phyloP scores from a whole-genome alignment of 2,329 filamentous ascomycete genomes.

The Clonostachys sp. region DNA sequence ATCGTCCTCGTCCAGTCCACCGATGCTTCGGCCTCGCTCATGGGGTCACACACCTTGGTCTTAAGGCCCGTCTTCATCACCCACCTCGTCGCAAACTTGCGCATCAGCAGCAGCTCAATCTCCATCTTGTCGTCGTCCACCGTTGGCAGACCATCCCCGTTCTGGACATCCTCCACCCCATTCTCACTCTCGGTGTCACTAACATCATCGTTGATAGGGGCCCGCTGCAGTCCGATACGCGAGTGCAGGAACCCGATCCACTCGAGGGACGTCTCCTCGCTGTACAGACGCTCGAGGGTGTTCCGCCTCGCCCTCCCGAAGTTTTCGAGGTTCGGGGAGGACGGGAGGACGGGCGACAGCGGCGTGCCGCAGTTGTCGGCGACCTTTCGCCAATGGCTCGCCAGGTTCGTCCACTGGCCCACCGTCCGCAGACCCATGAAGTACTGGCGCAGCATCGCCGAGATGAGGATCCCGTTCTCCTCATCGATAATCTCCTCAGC shows the following conservation, averaged over 20 bases:
- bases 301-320: neutral
- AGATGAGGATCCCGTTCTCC: slow-evolving; percentile 83
- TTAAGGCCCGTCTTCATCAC: slow-evolving; percentile 62
- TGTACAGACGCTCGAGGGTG: slow-evolving; percentile 1
- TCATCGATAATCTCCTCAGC: slow-evolving; percentile 78
- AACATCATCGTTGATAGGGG: slow-evolving; percentile 24
- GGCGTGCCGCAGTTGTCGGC: slow-evolving; percentile 17
- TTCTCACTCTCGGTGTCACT: slow-evolving; percentile 41
- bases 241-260: slow-evolving; percentile 30
- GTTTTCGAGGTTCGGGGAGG: neutral
- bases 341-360: slow-evolving; percentile 9
- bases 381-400: slow-evolving; percentile 64
- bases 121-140: slow-evolving; percentile 39
- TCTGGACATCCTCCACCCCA: slow-evolving; percentile 26
- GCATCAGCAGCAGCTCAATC: slow-evolving; percentile 57
- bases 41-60: slow-evolving; percentile 43
- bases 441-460: slow-evolving; percentile 82
- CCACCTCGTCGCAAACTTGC: slow-evolving; percentile 70
- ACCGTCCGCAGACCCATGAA: slow-evolving; percentile 83
- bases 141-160: slow-evolving; percentile 24
- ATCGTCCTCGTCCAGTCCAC: slow-evolving; percentile 80
- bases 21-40: slow-evolving; percentile 54
- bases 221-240: slow-evolving; percentile 23
- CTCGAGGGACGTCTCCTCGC: slow-evolving; percentile 14
- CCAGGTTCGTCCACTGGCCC: slow-evolving; percentile 73